Evolutionary conservation across 2,329 filamentous ascomycete genomes (phyloP).

Genomic region (Myriosclerotinia scirpicola): DNA sequence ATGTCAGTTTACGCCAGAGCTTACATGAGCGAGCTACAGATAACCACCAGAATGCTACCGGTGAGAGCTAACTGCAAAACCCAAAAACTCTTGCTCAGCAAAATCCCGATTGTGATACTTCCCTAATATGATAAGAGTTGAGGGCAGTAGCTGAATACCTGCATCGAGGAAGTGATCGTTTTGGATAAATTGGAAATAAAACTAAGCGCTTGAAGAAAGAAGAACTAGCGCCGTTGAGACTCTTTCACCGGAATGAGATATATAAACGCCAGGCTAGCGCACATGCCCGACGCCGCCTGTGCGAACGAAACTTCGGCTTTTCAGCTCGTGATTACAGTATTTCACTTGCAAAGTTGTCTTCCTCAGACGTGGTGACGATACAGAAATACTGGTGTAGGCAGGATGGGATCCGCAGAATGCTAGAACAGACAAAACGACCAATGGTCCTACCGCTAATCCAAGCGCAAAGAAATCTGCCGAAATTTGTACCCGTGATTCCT

Average conservation of each 20-base stretch:
- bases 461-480: slow-evolving; percentile 38
- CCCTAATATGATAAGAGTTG: slow-evolving; percentile 25
- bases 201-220: neutral
- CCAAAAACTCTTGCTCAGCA: slow-evolving; percentile 40
- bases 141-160: slow-evolving; percentile 40
- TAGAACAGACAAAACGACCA: slow-evolving; percentile 46
- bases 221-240: neutral
- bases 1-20: slow-evolving; percentile 23
- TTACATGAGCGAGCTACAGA: slow-evolving; percentile 20
- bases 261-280: slow-evolving; percentile 44
- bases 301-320: slow-evolving; percentile 42
- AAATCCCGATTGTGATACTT: slow-evolving; percentile 36
- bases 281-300: slow-evolving; percentile 40
- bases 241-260: slow-evolving; percentile 42
- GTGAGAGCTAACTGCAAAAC: neutral
- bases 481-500: slow-evolving; percentile 41
- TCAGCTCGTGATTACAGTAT: slow-evolving; percentile 40
- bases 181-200: slow-evolving; percentile 47
- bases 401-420: slow-evolving; percentile 39
- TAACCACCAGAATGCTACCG: neutral
- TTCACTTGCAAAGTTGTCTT: slow-evolving; percentile 37
- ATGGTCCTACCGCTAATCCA: slow-evolving; percentile 38
- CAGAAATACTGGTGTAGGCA: slow-evolving; percentile 35
- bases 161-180: slow-evolving; percentile 48
- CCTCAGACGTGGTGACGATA: slow-evolving; percentile 32